Evolutionary conservation across 2,329 filamentous ascomycete genomes (phyloP).

Genomic region (Aspergillus novoparasiticus): DNA sequence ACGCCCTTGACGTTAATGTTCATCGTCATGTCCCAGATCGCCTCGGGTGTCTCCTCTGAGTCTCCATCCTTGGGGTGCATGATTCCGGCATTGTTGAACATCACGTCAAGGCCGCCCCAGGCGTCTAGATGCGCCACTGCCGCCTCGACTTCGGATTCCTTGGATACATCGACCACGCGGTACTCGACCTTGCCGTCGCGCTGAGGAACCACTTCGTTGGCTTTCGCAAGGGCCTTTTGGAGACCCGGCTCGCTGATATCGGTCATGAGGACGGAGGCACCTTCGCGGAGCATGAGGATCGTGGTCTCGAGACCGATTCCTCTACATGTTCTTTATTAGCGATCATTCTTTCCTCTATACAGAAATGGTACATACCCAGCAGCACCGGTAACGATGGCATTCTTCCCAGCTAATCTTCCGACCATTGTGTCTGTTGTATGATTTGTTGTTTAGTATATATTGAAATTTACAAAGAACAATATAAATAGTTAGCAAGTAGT

Average conservation of each 20-base stretch:
- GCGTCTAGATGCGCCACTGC: constrained; percentile 74
- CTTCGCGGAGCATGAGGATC: constrained; percentile 87
- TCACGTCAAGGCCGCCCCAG: constrained; percentile 86
- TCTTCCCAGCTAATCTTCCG: constrained; percentile 25
- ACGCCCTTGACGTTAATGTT: constrained; percentile 97
- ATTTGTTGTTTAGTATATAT: neutral
- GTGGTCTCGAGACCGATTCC: constrained; percentile 91
- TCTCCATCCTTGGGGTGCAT: constrained; percentile 85
- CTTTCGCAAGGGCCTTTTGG: constrained; percentile 73
- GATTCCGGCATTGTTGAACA: constrained; percentile 98
- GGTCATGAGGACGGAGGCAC: constrained; percentile 80
- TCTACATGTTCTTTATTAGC: constrained; percentile 39
- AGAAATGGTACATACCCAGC: constrained; percentile 16
- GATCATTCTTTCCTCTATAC: no score
- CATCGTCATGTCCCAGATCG: constrained; percentile 92
- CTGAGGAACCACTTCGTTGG: constrained; percentile 69
- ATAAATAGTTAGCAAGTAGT: no score
- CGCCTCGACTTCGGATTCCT: constrained; percentile 75
- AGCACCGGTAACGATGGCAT: constrained; percentile 25
- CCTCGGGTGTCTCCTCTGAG: constrained; percentile 81
- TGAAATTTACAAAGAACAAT: no score
- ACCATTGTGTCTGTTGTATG: constrained; percentile 14
- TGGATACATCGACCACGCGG: constrained; percentile 70
- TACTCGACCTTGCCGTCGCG: constrained; percentile 27
- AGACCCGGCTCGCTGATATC: constrained; percentile 81